Evolutionary conservation across 306 rosid genomes (phyloP).

Genomic region (Fagus sylvatica): DNA sequence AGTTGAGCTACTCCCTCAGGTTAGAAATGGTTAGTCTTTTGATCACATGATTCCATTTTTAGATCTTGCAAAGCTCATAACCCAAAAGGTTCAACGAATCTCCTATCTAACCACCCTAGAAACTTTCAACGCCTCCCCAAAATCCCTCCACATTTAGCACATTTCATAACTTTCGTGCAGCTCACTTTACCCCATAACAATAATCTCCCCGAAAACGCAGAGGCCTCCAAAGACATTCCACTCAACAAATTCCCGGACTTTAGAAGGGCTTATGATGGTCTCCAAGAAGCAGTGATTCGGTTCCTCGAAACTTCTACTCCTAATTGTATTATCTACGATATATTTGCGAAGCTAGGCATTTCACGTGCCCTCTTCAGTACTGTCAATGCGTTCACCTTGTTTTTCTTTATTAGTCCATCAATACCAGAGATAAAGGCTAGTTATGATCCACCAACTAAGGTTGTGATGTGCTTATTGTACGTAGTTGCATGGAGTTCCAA

Average conservation of each 20-base stretch:
- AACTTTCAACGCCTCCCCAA: conserved; percentile 56
- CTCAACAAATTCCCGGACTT: conserved; percentile 36
- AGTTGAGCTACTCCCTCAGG: too few species aligned
- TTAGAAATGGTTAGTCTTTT: conserved; percentile 48
- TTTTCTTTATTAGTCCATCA: neutral
- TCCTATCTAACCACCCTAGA: conserved; percentile 43
- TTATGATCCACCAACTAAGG: neutral
- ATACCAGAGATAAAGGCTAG: too few species aligned
- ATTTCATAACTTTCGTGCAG: conserved; percentile 31
- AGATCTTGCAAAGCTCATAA: conserved; percentile 50
- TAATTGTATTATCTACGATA: conserved; percentile 56
- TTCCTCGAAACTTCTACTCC: conserved; percentile 26
- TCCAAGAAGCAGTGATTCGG: conserved; percentile 4
- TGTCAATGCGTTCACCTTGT: neutral
- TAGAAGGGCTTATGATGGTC: conserved; percentile 37
- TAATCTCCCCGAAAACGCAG: conserved; percentile 39
- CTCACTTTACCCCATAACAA: conserved; percentile 34
- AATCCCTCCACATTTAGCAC: conserved; percentile 33
- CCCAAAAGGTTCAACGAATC: neutral
- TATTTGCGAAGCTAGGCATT: conserved; percentile 14
- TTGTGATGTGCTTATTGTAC: neutral
- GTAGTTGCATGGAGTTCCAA: conserved; percentile 16
- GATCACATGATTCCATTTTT: conserved; percentile 52
- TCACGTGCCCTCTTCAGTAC: conserved; percentile 33
- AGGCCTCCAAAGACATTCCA: conserved; percentile 48